Base-by-base conservation (phyloP, 2,329 filamentous ascomycete genomes). In the Monosporascus sp. region DNA sequence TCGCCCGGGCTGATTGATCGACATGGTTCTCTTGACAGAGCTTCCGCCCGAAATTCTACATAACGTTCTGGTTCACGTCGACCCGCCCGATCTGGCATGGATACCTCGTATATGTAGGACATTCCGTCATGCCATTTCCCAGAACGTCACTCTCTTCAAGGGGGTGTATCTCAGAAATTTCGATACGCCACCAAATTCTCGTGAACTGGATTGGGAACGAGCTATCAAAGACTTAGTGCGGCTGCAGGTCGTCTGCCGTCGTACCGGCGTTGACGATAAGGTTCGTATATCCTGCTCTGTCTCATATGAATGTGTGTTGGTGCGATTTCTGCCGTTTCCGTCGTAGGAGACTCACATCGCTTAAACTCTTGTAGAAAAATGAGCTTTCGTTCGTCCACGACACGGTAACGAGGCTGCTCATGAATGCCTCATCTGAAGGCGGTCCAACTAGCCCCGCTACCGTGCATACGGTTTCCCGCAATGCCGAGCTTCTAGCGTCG, bases 11-110 rank as follows among this genome's bases (percentile, higher is more conserved):
- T 38, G 37, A 52, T 54, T 52, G 24, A 27, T 44, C 49, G 66
- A 52, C 41, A 71, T 71, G 68, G 54, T 56, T 9, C 54, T 61
- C 52, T 50, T 77, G n/a, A 69, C 66, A 0, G 64, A 71, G 44
- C 76, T 87, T 22, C 84, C 85, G 8, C 74, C 79, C 7, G 86
- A 90, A 72, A 76, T 88, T 43, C 65, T 88, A 26, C 81, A 86
- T 61, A 73, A 78, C 62, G 81, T 89, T 58, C 73, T 90, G 57
- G 69, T 66, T 53, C 75, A 77, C 59, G 74, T 87, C 38, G 69
- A 79, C 27, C 81, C 83, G 1, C 66, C 69, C 41, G 85, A 88
- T 57, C 69, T 90, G 8, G 72, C 75, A 1, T 65, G 69, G 7
- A 64, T 88, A 45, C 74, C 77, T 38, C 69, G 66, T 54, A 78